Base-by-base conservation (phyloP, 1,284 basidiomycete genomes). In the Ustilago nuda region DNA sequence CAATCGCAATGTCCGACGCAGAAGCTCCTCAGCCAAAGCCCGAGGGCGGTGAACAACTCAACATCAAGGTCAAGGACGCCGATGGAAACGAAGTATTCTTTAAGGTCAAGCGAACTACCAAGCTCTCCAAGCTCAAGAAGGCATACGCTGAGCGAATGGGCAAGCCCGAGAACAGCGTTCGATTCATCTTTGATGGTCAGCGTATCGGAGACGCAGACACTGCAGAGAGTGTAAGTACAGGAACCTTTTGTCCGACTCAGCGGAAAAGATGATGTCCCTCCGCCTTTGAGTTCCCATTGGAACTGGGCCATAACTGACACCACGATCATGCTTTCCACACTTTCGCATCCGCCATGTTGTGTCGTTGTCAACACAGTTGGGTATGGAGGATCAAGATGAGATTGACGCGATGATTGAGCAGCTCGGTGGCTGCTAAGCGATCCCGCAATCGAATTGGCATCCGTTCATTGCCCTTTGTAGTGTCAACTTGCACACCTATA, bases 41-140 rank as follows among this genome's bases (percentile, higher is more conserved):
- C 46, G 83, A 84, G 61, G 74, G 74, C 45, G 63, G 66, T 23
- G 84, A 85, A 72, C 84, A 85, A 71, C 80, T 85, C 54, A 85
- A 85, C 80, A 84, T 85, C 78, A 85, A 85, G 80, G 84, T 84
- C 67, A 84, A 85, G 73, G 83, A 85, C 51, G 80, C 78, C 46
- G 82, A 84, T 27, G 93, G 93, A 55, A 92, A 95, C 66, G 94
- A 98, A 86, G 94, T 97, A 50, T 97, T 94, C 88, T 98, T 98
- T 90, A 98, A 98, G 90, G 97, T 98, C 88, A 97, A 97, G 89
- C 91, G 92, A 82, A 94, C 91, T 85, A 97, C 95, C 55, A 95
- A 93, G 89, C 88, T 97, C 74, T 93, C 91, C 88, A 98, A 98
- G 89, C 90, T 98, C 32, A 92, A 95, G 88, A 92, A 90, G 78